These are phyloP conservation scores for Globisporangium sylvaticum DNA, from an alignment of 352 stramenopile genomes.

Conservation along the genomic window DNA sequence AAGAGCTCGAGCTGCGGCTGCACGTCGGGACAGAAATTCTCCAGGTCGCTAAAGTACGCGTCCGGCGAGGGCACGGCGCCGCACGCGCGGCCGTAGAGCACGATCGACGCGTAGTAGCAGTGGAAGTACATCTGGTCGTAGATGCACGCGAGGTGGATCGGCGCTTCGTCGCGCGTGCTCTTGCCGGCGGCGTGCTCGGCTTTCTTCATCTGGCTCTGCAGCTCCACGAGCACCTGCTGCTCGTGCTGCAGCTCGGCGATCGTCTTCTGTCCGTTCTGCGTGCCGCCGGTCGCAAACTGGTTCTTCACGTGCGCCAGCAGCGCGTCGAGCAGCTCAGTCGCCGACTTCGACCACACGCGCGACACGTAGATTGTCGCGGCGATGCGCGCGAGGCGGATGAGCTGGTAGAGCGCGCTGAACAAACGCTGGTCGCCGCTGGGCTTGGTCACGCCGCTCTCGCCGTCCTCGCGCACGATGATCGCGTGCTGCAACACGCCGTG, in stretches of 20 bases:
- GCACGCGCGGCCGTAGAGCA: conserved; percentile 67
- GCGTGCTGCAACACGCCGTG: conserved; percentile 68
- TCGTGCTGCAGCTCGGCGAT: conserved; percentile 44
- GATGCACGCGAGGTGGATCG: conserved; percentile 56
- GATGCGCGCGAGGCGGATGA: conserved; percentile 54
- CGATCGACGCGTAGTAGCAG: conserved; percentile 64
- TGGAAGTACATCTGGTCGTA: conserved; percentile 84
- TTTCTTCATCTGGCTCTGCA: conserved; percentile 48
- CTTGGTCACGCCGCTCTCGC: conserved; percentile 16
- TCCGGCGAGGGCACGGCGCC: conserved; percentile 54
- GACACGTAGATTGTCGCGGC: conserved; percentile 51
- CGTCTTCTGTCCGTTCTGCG: conserved; percentile 68
- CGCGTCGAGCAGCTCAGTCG: conserved; percentile 40
- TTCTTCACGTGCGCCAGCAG: conserved; percentile 48
- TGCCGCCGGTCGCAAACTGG: conserved; percentile 47
- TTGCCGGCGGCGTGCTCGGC: conserved; percentile 41
- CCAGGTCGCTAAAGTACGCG: conserved; percentile 53
- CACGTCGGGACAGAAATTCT: conserved; percentile 37
- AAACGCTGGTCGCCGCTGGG: conserved; percentile 61
- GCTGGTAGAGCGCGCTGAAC: conserved; percentile 48
- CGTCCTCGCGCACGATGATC: conserved; percentile 41
- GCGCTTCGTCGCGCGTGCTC: conserved; percentile 48
- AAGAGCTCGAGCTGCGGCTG: conserved; percentile 47
- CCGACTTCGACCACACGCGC: conserved; percentile 56
- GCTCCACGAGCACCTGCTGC: conserved; percentile 44